Evolutionary conservation across 345 rosid genomes (phyloP).

Genomic region (Camelina neglecta): DNA sequence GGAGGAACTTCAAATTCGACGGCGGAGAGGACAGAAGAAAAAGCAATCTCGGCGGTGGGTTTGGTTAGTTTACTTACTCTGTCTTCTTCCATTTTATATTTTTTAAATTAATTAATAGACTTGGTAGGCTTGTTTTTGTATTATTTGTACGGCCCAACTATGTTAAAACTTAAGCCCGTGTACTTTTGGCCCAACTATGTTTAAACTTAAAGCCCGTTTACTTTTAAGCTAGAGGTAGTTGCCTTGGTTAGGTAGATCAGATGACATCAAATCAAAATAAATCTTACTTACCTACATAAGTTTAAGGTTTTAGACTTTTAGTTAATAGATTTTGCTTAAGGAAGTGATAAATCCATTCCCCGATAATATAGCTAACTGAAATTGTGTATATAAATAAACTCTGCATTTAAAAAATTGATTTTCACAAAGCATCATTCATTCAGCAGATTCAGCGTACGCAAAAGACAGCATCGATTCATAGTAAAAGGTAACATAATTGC

Average conservation of each 20-base stretch:
- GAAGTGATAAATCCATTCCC: background rate
- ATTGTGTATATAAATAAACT: too few species aligned
- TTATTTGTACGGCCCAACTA: slow-evolving; percentile 4
- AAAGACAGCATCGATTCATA: background rate
- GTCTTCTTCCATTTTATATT: background rate
- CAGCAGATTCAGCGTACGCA: slow-evolving; percentile 9
- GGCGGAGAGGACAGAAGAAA: background rate
- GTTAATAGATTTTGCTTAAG: background rate
- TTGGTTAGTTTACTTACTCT: slow-evolving; percentile 1
- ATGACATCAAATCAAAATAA: too few species aligned
- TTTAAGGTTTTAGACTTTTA: background rate
- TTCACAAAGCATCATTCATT: background rate
- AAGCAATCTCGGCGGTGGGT: slow-evolving; percentile 5
- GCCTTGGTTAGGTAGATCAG: too few species aligned
- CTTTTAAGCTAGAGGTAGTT: too few species aligned
- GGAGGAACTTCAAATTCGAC: slow-evolving; percentile 27
- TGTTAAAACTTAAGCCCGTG: background rate
- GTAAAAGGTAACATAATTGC: background rate
- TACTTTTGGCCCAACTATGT: too few species aligned
- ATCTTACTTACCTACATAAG: too few species aligned
- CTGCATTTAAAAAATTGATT: background rate
- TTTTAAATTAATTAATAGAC: background rate
- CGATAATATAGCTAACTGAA: background rate
- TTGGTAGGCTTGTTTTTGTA: slow-evolving; percentile 14
- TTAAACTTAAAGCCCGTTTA: too few species aligned